Evolutionary conservation across 2,329 filamentous ascomycete species (phyloP).

Genomic region (Lecanicillium sp.): DNA sequence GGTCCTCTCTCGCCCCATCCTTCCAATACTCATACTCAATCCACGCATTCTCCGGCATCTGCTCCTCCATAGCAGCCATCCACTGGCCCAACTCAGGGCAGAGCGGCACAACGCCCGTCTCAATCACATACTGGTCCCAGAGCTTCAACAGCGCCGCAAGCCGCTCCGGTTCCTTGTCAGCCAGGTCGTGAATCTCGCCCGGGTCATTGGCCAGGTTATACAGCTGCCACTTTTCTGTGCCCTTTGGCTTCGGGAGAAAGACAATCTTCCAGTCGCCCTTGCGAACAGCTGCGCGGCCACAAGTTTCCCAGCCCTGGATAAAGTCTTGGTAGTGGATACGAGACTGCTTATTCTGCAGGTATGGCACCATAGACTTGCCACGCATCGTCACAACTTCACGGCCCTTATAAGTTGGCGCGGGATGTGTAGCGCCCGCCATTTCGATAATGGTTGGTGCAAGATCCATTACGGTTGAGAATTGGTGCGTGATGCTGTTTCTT

Average conservation of each 20-base stretch:
- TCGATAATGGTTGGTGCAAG: slow-evolving; percentile 38
- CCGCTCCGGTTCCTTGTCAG: slow-evolving; percentile 27
- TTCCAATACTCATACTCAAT: slow-evolving; percentile 59
- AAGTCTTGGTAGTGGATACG: slow-evolving; percentile 40
- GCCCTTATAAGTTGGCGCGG: slow-evolving; percentile 26
- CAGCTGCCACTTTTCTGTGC: slow-evolving; percentile 23
- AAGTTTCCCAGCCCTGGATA: slow-evolving; percentile 30
- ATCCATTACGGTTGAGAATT: slow-evolving; percentile 37
- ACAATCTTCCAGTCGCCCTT: slow-evolving; percentile 25
- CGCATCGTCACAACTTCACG: slow-evolving; percentile 42
- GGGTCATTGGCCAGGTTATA: slow-evolving; percentile 22
- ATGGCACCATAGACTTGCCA: slow-evolving; percentile 36
- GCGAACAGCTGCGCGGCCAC: slow-evolving; percentile 23
- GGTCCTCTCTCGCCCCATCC: slow-evolving; percentile 31
- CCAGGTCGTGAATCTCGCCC: slow-evolving; percentile 23
- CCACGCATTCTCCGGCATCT: slow-evolving; percentile 58
- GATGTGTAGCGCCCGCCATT: slow-evolving; percentile 35
- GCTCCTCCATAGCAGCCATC: slow-evolving; percentile 51
- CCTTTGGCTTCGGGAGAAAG: slow-evolving; percentile 19
- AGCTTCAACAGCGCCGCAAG: slow-evolving; percentile 39
- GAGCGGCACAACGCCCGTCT: slow-evolving; percentile 11
- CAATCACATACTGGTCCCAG: slow-evolving; percentile 46
- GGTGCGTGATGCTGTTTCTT: slow-evolving; percentile 10
- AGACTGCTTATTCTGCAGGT: slow-evolving; percentile 24
- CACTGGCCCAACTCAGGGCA: slow-evolving; percentile 46